These are phyloP conservation scores for Dimocarpus longan DNA, from an alignment of 345 rosid species.

Conservation along the genomic window DNA sequence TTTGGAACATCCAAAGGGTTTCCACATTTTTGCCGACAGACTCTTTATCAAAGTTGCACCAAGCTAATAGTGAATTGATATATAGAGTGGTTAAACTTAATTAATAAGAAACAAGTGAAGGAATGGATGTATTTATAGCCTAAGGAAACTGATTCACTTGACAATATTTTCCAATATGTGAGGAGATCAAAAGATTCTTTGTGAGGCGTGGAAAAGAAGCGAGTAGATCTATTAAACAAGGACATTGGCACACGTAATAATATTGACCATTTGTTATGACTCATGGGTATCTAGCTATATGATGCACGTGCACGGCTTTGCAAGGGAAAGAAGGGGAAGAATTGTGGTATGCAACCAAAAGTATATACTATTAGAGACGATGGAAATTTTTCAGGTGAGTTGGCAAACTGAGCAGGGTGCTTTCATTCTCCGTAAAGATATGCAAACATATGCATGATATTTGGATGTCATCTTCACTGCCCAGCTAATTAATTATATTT, in stretches of 20 bases:
- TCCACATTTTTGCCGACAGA: constrained; percentile 17
- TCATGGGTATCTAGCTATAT: background rate
- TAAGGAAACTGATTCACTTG: background rate
- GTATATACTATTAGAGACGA: background rate
- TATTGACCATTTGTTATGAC: background rate
- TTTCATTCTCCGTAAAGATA: background rate
- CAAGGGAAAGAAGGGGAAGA: background rate
- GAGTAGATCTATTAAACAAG: background rate
- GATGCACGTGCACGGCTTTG: background rate
- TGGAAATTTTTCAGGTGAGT: background rate
- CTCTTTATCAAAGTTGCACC: constrained; percentile 1
- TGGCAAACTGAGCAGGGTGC: constrained; percentile 4
- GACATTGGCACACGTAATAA: background rate
- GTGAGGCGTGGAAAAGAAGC: background rate
- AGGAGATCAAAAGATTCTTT: constrained; percentile 12
- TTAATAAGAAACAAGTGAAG: background rate
- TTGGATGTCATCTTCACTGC: background rate
- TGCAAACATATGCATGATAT: background rate
- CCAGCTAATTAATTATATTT: background rate
- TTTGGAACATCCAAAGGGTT: background rate
- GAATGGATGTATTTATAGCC: constrained; percentile 3
- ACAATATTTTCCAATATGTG: background rate
- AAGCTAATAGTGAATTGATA: background rate
- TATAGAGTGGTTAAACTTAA: background rate
- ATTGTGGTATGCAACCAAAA: background rate